Evolutionary conservation across 805 yeast genomes (phyloP), one percentile per base, ranked within the genome.

Genomic region (Ogataea wickerhamii): DNA sequence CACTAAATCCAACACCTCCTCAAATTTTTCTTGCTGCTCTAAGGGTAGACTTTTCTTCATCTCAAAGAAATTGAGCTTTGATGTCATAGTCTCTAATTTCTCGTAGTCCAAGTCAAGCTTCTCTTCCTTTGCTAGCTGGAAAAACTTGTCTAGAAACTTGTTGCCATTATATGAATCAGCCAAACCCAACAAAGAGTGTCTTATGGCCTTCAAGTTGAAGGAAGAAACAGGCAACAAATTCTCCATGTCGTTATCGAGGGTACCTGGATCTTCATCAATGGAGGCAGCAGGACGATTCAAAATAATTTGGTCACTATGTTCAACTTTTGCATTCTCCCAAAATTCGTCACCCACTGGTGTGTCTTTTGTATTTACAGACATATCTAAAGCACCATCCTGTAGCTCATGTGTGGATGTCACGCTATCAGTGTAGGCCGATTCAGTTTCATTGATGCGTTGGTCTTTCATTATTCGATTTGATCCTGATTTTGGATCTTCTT

Each of bases 181-280:
- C 14, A 80, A 58, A 1, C 80, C 84, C 17, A 78, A 55, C 27
- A 88, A 67, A 3, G 91, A 76, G 49, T 84, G 86, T 56, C 91
- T 77, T 42, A 89, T 81, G 12, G 81, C 82, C 48, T 80, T 81
- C 63, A 88, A 71, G 10, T 93, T 94, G 43, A 78, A 76, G 0
- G 95, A 77, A 30, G 79, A 81, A 6, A 87, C 95, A 1, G 94
- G 70, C 32, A 64, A 61, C 34, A 89, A 68, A 10, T 47, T 52
- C 2, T 70, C 78, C 23, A 72, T 67, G 28, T 75, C 75, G 44
- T 82, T 84, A 2, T 71, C 72, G 11, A 86, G 53, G 0, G 75
- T 51, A 13, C 43, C 47, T 66, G 69, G 27, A 67, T 48, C 45
- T 28, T 39, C 33, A 26, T 40, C 33, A 4, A 30, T 7, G 14